Conservation (phyloP, 345 rosid species). For the Brassica incana region DNA sequence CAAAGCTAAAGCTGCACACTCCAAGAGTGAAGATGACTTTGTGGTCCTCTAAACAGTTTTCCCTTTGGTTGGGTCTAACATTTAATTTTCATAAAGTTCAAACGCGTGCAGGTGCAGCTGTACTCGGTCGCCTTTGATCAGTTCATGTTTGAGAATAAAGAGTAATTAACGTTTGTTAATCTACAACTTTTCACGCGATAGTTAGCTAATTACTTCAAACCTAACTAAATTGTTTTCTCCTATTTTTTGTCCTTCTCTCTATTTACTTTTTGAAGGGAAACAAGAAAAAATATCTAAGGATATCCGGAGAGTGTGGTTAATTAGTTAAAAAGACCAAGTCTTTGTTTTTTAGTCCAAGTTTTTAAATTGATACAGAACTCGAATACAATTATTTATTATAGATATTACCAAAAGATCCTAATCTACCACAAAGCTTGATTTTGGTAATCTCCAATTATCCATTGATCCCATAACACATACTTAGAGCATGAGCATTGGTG, state of each 20-base stretch:
- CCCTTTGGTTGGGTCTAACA: neutral
- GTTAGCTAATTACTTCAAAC: neutral
- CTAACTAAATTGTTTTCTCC: neutral
- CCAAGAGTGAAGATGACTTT: conserved; percentile 26
- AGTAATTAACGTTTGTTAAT: neutral
- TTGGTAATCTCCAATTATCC: neutral
- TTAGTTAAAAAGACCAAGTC: too few species aligned
- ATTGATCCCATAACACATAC: neutral
- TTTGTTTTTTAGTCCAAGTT: too few species aligned
- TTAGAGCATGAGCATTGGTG: too few species aligned
- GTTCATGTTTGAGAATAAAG: neutral
- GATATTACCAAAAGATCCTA: neutral
- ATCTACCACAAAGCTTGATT: neutral
- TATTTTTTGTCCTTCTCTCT: neutral
- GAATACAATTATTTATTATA: neutral
- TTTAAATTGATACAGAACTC: neutral
- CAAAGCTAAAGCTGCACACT: conserved; percentile 37
- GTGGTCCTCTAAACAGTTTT: conserved; percentile 32
- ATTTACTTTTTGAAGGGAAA: neutral
- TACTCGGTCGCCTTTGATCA: neutral
- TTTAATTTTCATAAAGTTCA: conserved; percentile 6
- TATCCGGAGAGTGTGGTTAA: too few species aligned
- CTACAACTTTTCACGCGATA: neutral
- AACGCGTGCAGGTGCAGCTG: neutral
- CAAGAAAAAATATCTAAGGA: neutral